Evolutionary conservation across 169 alveolate species (phyloP).

Genomic region (Plasmodium knowlesi): DNA sequence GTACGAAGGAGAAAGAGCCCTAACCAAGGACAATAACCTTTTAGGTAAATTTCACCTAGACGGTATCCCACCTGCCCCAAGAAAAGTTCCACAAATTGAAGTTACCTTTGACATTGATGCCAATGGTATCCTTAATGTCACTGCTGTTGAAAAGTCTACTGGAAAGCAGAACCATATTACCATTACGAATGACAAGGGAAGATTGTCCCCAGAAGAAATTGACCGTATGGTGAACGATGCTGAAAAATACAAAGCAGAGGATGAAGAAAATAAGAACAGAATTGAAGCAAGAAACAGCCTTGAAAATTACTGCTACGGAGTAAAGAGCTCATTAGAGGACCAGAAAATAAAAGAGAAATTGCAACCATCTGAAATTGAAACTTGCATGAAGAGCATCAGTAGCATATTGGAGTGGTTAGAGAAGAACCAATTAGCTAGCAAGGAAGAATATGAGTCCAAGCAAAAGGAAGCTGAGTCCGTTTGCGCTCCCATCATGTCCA

Average conservation of each 20-base stretch:
- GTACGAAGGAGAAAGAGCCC: constrained; percentile 97
- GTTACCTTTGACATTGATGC: constrained; percentile 98
- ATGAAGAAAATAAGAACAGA: constrained; percentile 91
- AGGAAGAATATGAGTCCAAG: constrained; percentile 94
- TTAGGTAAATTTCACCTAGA: constrained; percentile 97
- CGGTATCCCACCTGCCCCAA: constrained; percentile 98
- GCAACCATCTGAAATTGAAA: constrained; percentile 91
- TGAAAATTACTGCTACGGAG: constrained; percentile 94
- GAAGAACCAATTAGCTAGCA: constrained; percentile 94
- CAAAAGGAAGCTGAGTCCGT: constrained; percentile 96
- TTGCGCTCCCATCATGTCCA: constrained; percentile 95
- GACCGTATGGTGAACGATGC: constrained; percentile 97
- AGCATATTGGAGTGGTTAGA: constrained; percentile 95
- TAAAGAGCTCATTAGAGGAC: constrained; percentile 93
- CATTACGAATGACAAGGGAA: constrained; percentile 97
- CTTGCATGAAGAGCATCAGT: constrained; percentile 89
- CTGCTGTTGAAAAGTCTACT: constrained; percentile 96
- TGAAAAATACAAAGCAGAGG: constrained; percentile 96
- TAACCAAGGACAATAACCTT: constrained; percentile 97
- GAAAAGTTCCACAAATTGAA: constrained; percentile 98
- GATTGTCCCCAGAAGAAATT: constrained; percentile 94
- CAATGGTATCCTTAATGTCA: constrained; percentile 96
- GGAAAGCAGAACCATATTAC: constrained; percentile 95
- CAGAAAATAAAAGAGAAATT: constrained; percentile 94
- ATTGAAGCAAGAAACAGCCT: constrained; percentile 95